These are phyloP conservation scores for Chaetomium globosum DNA, from an alignment of 2,329 filamentous ascomycete genomes.

Conservation along the genomic window DNA sequence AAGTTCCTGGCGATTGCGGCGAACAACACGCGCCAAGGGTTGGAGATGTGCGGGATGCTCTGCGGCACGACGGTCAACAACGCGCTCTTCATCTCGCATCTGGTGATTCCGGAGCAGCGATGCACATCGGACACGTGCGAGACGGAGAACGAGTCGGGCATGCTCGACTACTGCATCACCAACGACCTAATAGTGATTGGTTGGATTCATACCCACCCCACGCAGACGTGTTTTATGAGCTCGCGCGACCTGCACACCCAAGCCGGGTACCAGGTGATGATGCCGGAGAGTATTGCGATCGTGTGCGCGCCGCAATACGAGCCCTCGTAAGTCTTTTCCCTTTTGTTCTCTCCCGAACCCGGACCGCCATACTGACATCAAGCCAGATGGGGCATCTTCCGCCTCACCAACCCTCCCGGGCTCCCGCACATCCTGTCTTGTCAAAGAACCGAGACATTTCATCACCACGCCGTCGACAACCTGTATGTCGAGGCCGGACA, in stretches of 20 bases:
- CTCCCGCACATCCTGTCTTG: conserved; percentile 83
- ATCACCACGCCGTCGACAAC: conserved; percentile 68
- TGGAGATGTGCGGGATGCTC: conserved; percentile 94
- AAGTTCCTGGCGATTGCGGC: conserved; percentile 74
- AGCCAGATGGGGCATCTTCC: conserved; percentile 84
- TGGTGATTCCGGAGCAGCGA: conserved; percentile 89
- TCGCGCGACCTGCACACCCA: conserved; percentile 92
- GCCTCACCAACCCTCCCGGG: conserved; percentile 89
- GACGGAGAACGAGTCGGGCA: conserved; percentile 79
- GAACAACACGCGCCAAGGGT: conserved; percentile 74
- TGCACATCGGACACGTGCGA: conserved; percentile 93
- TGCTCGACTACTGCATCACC: conserved; percentile 86
- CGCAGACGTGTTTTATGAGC: conserved; percentile 97
- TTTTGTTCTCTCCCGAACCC: background rate
- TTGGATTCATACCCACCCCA: conserved; percentile 98
- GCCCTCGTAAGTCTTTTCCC: conserved; percentile 65
- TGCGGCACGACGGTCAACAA: conserved; percentile 91
- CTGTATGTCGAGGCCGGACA: conserved; percentile 76
- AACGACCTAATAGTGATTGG: conserved; percentile 84
- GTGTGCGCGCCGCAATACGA: conserved; percentile 85
- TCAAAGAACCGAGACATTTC: conserved; percentile 77
- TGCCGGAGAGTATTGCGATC: conserved; percentile 94
- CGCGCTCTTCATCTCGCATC: conserved; percentile 83
- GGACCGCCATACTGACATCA: background rate
- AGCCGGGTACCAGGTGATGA: conserved; percentile 91